Percentiles rank a stretch among this genome's conserved stretches.
Conservation (phyloP, 192 early-diverging fungal genomes). For the Mortierella alpina region DNA sequence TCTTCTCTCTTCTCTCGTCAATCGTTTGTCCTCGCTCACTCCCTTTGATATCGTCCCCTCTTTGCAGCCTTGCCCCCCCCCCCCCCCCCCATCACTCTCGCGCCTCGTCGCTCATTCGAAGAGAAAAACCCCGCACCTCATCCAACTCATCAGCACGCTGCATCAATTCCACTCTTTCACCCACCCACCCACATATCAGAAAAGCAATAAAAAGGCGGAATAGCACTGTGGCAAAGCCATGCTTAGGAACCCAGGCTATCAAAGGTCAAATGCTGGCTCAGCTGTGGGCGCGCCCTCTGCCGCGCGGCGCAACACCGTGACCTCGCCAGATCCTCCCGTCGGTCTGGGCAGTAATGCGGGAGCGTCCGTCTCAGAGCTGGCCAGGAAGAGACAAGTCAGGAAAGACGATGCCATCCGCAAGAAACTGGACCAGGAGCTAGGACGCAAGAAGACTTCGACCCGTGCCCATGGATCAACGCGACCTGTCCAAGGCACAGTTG, state of each 20-base stretch:
- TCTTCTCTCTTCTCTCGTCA: neutral
- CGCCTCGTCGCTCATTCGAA: neutral
- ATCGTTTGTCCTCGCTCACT: neutral
- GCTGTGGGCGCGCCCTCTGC: conserved; percentile 11
- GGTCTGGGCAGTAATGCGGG: conserved; percentile 3
- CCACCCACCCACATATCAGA: neutral
- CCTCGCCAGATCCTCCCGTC: conserved; percentile 19
- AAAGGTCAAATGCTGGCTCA: conserved; percentile 27
- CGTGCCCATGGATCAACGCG: conserved; percentile 30
- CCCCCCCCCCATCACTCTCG: neutral
- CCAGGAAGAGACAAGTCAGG: conserved; percentile 45
- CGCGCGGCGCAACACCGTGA: conserved; percentile 5
- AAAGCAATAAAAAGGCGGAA: no score
- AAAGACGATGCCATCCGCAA: conserved; percentile 73
- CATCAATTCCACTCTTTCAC: no score
- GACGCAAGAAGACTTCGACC: conserved; percentile 22
- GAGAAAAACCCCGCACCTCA: neutral
- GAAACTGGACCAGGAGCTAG: conserved; percentile 76
- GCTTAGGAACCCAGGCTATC: conserved; percentile 30
- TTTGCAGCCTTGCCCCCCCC: no score
- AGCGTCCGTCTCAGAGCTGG: conserved; percentile 11
- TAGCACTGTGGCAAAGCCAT: neutral
- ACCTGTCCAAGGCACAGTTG: conserved; percentile 57
- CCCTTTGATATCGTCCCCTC: no score
- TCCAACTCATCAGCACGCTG: no score